These are phyloP conservation scores for Hyphodiscus hymeniophilus DNA, from an alignment of 495 filamentous ascomycete species.

Conservation along the genomic window DNA sequence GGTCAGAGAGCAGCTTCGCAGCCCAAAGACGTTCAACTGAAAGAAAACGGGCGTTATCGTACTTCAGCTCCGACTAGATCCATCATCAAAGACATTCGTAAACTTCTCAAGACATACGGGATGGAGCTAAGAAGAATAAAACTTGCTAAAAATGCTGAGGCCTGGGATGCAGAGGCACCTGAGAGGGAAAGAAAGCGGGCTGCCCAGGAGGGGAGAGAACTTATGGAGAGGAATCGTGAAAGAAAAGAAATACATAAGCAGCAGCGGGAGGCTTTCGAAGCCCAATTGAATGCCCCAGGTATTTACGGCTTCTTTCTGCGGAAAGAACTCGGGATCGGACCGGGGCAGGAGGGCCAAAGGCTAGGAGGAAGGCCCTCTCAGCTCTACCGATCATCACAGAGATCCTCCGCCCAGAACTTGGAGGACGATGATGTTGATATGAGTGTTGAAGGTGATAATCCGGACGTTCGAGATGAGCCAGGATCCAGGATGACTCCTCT, in stretches of 20 bases:
- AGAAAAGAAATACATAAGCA: background rate
- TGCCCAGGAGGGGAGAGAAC: background rate
- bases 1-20: background rate
- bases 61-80: background rate
- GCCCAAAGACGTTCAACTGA: background rate
- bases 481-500: slow-evolving; percentile 1
- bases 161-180: background rate
- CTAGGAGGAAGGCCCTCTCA: background rate
- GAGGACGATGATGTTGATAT: too few relatives aligned
- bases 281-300: background rate
- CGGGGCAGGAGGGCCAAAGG: too few relatives aligned
- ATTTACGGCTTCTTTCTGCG: background rate
- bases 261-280: background rate
- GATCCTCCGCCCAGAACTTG: background rate
- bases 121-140: background rate
- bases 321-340: background rate
- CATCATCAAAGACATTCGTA: background rate
- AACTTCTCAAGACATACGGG: background rate
- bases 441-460: too few relatives aligned
- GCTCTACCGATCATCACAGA: too few relatives aligned
- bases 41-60: background rate
- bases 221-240: background rate
- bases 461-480: too few relatives aligned
- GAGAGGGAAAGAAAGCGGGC: background rate
- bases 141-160: background rate